These are phyloP conservation scores for Crotalaria pallida DNA, from an alignment of 306 rosid genomes.

Conservation along the genomic window DNA sequence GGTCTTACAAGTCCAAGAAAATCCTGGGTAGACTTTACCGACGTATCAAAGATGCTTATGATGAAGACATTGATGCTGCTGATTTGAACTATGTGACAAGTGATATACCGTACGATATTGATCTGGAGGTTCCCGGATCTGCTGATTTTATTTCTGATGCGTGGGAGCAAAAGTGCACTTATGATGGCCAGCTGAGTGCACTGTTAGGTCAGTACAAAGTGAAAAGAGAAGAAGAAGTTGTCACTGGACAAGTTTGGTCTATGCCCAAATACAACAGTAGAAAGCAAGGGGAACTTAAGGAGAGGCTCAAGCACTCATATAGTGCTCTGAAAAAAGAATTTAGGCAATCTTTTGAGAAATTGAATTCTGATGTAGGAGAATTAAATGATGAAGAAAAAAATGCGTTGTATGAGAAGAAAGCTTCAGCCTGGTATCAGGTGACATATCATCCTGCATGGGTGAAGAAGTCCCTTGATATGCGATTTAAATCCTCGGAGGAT, in stretches of 20 bases:
- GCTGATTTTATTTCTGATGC: constrained; percentile 59
- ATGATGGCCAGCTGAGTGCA: constrained; percentile 63
- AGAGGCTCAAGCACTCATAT: constrained; percentile 83
- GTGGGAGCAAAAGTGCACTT: constrained; percentile 64
- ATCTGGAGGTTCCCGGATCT: constrained; percentile 54
- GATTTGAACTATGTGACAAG: constrained; percentile 21
- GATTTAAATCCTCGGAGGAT: constrained; percentile 27
- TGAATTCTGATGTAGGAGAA: constrained; percentile 35
- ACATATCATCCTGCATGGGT: constrained; percentile 82
- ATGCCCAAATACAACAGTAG: constrained; percentile 78
- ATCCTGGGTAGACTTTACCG: constrained; percentile 79
- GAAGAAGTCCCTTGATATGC: constrained; percentile 24
- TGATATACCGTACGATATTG: constrained; percentile 52
- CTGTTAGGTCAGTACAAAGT: constrained; percentile 75
- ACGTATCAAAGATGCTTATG: constrained; percentile 49
- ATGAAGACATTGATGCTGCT: constrained; percentile 36
- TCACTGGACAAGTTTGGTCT: constrained; percentile 89
- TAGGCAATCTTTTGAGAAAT: constrained; percentile 57
- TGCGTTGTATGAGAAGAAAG: constrained; percentile 61
- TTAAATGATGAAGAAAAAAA: constrained; percentile 61
- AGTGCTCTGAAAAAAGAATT: constrained; percentile 70
- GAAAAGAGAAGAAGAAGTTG: constrained; percentile 77
- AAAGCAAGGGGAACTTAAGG: constrained; percentile 91
- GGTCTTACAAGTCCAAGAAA: constrained; percentile 62
- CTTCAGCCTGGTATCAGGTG: constrained; percentile 86